Percentiles rank a stretch among this genome's conserved stretches.
Conservation (phyloP, 2,329 filamentous ascomycete species). For the Cercospora beticola region DNA sequence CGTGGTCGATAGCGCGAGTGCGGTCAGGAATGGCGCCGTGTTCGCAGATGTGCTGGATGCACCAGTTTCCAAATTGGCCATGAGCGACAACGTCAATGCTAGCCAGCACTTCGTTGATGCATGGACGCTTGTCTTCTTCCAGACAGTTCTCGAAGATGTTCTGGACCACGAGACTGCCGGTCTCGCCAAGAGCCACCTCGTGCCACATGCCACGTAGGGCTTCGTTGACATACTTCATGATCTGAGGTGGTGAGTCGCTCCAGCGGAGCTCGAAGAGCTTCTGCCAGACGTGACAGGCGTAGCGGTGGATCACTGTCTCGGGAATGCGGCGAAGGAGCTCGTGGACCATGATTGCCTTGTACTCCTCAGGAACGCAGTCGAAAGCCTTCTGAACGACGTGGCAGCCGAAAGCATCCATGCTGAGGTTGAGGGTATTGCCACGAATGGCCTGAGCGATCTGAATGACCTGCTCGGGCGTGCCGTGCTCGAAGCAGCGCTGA, state of each 20-base stretch:
- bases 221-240: constrained; percentile 98
- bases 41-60: constrained; percentile 98
- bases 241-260: constrained; percentile 90
- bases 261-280: constrained; percentile 98
- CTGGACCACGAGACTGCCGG: constrained; percentile 94
- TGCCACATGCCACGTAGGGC: constrained; percentile 97
- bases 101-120: constrained; percentile 90
- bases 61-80: constrained; percentile 99
- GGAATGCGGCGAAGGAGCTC: constrained; percentile 92
- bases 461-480: constrained; percentile 89
- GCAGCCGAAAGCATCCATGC: constrained; percentile 98
- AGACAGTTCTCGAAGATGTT: constrained; percentile 99
- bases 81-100: constrained; percentile 97
- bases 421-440: constrained; percentile 88
- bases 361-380: constrained; percentile 93
- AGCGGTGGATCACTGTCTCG: constrained; percentile 96
- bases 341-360: constrained; percentile 99
- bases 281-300: constrained; percentile 99
- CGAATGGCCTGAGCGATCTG: constrained; percentile 92
- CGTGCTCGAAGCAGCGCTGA: constrained; percentile 98
- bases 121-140: constrained; percentile 98
- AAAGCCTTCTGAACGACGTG: constrained; percentile 99
- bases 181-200: constrained; percentile 94
- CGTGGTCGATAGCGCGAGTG: constrained; percentile 90
- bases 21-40: constrained; percentile 89